Base-by-base conservation (phyloP, 1,284 basidiomycete genomes). In the Polyporus tsugae region DNA sequence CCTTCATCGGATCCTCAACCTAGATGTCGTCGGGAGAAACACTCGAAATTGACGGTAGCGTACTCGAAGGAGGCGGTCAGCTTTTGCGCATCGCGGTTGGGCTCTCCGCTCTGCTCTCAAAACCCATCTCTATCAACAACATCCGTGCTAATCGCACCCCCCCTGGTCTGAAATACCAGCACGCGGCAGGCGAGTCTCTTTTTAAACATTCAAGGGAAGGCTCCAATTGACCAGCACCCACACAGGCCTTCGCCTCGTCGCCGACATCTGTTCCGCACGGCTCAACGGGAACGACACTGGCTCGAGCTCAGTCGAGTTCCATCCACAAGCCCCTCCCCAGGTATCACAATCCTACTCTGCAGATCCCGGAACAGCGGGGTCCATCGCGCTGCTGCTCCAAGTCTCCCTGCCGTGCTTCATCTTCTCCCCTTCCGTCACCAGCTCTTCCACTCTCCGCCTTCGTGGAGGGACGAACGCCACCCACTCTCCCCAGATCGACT, bases 401-500 rank as follows among this genome's bases (percentile, higher is more conserved):
- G 83, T 91, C n/a, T 82, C 91, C 2, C 81, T 93, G 15, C 91
- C 91, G 0, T 84, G 90, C 65, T 82, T 93, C 25, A 67, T 92
- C 22, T 93, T 91, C 75, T 79, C 85, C 9, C 55, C 78, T 0
- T 66, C 61, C 19, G 52, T 75, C 22, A 33, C 61, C 17, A 68
- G 72, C 6, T 65, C 77, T 3, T 85, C 87, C 10, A 81, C 79
- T 4, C 81, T 93, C 35, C 81, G 79, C 15, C 83, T 93, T 2
- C 80, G 82, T 0, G 92, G 92, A 17, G 91, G 92, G 3, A 93
- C 91, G 2, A 93, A 93, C 71, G 90, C 90, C 19, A 78, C 80
- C 1, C 77, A 84, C 53, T 90, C 91, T 2, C 92, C 92, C 0
- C 92, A 91, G 70, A 85, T 91, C 36, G 92, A 93, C 79, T 92